phyloP scores from a whole-genome alignment of 306 rosid species.

The Lagenaria siceraria region DNA sequence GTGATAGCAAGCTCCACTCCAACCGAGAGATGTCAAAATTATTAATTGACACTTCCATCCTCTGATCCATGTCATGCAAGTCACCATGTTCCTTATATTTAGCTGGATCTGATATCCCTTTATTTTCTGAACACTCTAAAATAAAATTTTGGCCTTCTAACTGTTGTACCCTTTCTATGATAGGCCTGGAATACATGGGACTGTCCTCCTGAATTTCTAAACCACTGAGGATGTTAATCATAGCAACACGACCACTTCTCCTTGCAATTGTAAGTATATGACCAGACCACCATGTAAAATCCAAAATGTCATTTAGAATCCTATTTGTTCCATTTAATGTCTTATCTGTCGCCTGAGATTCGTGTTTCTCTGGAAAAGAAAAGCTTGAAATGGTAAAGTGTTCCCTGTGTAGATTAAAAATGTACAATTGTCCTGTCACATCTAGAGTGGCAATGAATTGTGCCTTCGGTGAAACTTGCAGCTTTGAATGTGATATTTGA shows the following conservation, averaged over 20 bases:
- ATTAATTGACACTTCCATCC: constrained; percentile 37
- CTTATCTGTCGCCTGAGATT: constrained; percentile 21
- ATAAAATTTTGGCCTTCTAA: constrained; percentile 50
- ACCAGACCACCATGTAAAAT: constrained; percentile 91
- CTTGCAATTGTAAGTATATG: constrained; percentile 54
- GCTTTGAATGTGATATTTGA: constrained; percentile 61
- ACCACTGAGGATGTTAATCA: constrained; percentile 64
- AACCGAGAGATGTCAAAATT: constrained; percentile 47
- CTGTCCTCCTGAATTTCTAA: constrained; percentile 49
- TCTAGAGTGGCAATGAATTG: constrained; percentile 67
- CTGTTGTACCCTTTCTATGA: constrained; percentile 48
- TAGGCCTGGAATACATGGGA: constrained; percentile 49
- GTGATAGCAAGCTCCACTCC: constrained; percentile 68
- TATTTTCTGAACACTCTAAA: constrained; percentile 40
- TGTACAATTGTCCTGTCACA: constrained; percentile 51
- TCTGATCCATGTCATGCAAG: constrained; percentile 35
- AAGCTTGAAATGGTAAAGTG: constrained; percentile 40
- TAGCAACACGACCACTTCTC: constrained; percentile 40
- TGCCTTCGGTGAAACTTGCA: constrained; percentile 73
- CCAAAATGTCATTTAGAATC: constrained; percentile 32
- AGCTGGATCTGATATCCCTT: constrained; percentile 26
- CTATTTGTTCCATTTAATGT: constrained; percentile 21
- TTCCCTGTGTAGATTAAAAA: constrained; percentile 60
- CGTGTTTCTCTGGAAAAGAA: constrained; percentile 26
- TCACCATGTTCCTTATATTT: constrained; percentile 21